Evolutionary conservation across 2,329 filamentous ascomycete genomes (phyloP), one percentile per base, ranked within the genome.

Genomic region (Graphilbum sp.): DNA sequence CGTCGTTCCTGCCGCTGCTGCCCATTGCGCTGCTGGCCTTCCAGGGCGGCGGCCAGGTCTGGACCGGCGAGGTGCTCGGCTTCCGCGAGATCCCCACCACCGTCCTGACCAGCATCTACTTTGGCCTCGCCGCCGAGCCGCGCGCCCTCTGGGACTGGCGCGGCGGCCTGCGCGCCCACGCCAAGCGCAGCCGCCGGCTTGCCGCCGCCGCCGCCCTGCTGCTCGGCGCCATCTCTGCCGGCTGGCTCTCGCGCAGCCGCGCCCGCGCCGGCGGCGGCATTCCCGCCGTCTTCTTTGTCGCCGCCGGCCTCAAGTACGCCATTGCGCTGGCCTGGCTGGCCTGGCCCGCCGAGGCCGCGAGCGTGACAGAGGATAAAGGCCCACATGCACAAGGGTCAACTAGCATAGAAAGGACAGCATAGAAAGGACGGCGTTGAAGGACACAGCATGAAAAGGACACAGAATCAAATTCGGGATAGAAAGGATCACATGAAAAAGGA

Each of bases 31-130:
- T 32, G 52, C 64, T 15, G 59, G 39, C 67, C 66, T 2, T 67
- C 67, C 2, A 67, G 66, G 77, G 74, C 45, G 79, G 77, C 39
- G 83, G 81, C 0, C 82, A 88, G 46, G 80, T 81, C 1, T 75
- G 86, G n/a, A 72, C 72, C 0, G 83, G 77, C 48, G 61, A 81
- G 4, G 74, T 79, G 0, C 56, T 88, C 42, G 69, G 75, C 48
- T 79, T 76, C 51, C 75, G 74, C 41, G 72, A 75, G 2, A 59
- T 88, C 17, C 86, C 81, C 0, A 85, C 78, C 43, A 81, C 86
- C 15, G 83, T 87, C 3, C 57, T 90, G 42, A 88, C 83, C 1
- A 85, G 79, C 52, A 75, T 83, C 44, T 88, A 87, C 59, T 86
- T 80, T 51, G 83, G 88, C 52, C 51, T 88, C 17, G 84, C 84